Evolutionary conservation across 257 asterid genomes (phyloP), one percentile per base, ranked within the genome.

Genomic region (Jacaranda copaia): DNA sequence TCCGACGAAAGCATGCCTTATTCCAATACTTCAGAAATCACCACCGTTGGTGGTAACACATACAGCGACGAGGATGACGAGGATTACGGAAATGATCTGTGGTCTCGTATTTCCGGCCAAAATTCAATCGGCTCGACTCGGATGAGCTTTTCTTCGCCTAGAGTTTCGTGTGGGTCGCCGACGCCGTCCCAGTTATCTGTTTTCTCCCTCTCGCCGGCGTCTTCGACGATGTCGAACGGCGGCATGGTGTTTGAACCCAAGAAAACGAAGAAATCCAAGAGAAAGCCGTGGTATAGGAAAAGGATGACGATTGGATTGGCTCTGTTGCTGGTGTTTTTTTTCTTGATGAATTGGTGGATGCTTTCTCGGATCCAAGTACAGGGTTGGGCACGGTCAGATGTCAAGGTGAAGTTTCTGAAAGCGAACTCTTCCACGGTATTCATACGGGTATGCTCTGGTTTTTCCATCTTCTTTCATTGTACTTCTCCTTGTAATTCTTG

Each of bases 321-420:
- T 48, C 25, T 81, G 48, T 68, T 92, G 73, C 20, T 93, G 48
- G 87, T 80, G 0, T 45, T 78, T 6, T 86, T 93, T 77, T 80
- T 96, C 68, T 15, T 75, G 13, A 72, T 85, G 80, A 89, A 96
- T 77, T 87, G 93, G 91, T 96, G 94, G 97, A 91, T 93, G 91
- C 81, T 96, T 78, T 86, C 80, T 32, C 88, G 96, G 91, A 90
- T 93, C 85, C 94, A 86, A 39, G 87, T 86, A 11, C 70, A 92
- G 70, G 88, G 86, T 72, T 84, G 79, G 76, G 57, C 60, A 8
- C 74, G 42, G 14, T 62, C 83, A 61, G 85, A 68, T 72, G 53
- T 90, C 67, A 79, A 85, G 85, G 76, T 93, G 72, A 82, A 83
- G 81, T 71, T 82, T 70, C 81, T 96, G 92, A 83, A 87, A 63